phyloP scores from a whole-genome alignment of 345 rosid genomes.

The Ailanthus altissimus region DNA sequence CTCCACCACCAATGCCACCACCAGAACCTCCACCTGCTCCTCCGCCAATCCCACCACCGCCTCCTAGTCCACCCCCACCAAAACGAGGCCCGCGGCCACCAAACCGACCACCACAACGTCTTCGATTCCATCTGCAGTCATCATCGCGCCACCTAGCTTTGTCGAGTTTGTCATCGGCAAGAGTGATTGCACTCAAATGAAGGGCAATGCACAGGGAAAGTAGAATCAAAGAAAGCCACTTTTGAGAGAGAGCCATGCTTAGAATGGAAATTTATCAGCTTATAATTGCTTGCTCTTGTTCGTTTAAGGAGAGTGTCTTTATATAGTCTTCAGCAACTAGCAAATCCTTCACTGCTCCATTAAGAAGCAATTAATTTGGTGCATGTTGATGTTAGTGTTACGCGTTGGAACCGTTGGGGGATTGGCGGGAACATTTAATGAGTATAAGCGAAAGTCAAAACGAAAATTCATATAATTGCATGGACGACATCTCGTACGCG shows the following conservation, averaged over 20 bases:
- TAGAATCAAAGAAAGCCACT: slow-evolving; percentile 41
- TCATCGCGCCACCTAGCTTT: slow-evolving; percentile 31
- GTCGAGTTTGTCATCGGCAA: slow-evolving; percentile 35
- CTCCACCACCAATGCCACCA: slow-evolving; percentile 39
- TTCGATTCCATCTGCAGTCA: slow-evolving; percentile 40
- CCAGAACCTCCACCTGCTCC: slow-evolving; percentile 35
- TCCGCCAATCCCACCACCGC: slow-evolving; percentile 34
- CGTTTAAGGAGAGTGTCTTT: neutral
- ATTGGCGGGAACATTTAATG: slow-evolving; percentile 37
- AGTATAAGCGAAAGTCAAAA: slow-evolving; percentile 16
- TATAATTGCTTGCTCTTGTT: neutral
- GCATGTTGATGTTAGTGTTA: slow-evolving; percentile 15
- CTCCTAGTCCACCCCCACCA: slow-evolving; percentile 33
- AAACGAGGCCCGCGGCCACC: slow-evolving; percentile 25
- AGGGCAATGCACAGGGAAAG: slow-evolving; percentile 31
- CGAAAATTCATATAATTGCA: neutral
- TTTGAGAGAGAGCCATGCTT: slow-evolving; percentile 31
- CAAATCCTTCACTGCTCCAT: neutral
- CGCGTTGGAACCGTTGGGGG: slow-evolving; percentile 42
- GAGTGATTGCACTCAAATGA: slow-evolving; percentile 24
- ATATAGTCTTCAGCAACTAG: slow-evolving; percentile 21
- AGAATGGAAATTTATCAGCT: neutral
- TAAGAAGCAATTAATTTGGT: slow-evolving; percentile 25
- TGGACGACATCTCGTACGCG: neutral
- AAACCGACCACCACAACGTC: slow-evolving; percentile 29